Percentiles rank a stretch among this genome's conserved stretches.
These are phyloP conservation scores for Nakaseomyces kungkrabaensis DNA, from an alignment of 1,139 yeast species.

Conservation along the genomic window DNA sequence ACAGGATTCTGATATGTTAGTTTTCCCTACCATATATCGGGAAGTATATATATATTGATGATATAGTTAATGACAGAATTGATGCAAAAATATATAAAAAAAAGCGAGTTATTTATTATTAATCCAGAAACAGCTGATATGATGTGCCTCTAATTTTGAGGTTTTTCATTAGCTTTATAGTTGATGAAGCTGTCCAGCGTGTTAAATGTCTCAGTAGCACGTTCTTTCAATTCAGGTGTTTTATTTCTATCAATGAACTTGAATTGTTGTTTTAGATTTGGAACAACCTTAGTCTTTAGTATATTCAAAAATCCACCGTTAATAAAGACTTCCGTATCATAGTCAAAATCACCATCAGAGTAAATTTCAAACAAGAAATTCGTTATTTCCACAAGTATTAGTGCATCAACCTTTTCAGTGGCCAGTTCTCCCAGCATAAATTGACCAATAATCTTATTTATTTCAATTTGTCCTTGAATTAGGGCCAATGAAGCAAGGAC, in stretches of 20 bases:
- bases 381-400: slow-evolving; percentile 47
- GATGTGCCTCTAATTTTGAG: slow-evolving; percentile 1
- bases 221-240: slow-evolving; percentile 45
- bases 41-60: neutral
- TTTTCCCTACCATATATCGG: no score
- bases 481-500: slow-evolving; percentile 49
- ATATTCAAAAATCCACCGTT: slow-evolving; percentile 38
- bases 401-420: slow-evolving; percentile 23
- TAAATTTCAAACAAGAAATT: slow-evolving; percentile 68
- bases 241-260: slow-evolving; percentile 58
- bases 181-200: slow-evolving; percentile 68
- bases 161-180: slow-evolving; percentile 47
- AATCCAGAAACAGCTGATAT: no score
- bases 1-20: no score
- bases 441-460: slow-evolving; percentile 40
- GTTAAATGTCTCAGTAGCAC: slow-evolving; percentile 56
- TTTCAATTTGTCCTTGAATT: slow-evolving; percentile 36
- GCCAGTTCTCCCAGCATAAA: slow-evolving; percentile 34
- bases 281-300: slow-evolving; percentile 37
- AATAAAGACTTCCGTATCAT: slow-evolving; percentile 63
- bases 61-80: neutral
- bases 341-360: slow-evolving; percentile 60
- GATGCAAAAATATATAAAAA: neutral
- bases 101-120: no score
- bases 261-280: slow-evolving; percentile 42